A percentile compares a stretch with the other conserved stretches of the same genome.
Conservation (phyloP, 129 eudicot genomes). For the Apium graveolens region DNA sequence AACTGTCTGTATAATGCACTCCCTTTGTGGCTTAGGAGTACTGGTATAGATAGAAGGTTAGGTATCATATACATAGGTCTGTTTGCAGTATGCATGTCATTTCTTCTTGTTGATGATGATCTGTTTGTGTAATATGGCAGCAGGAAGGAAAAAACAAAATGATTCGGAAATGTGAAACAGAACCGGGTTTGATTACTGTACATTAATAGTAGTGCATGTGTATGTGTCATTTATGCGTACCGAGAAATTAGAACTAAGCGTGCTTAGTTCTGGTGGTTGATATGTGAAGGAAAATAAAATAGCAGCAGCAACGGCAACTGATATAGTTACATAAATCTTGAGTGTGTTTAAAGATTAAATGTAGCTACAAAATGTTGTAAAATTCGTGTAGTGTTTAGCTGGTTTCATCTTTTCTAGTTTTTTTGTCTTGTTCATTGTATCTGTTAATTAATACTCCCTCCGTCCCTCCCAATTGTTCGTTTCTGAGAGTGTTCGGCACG, state of each 20-base stretch:
- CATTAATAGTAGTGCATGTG: neutral
- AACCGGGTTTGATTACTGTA: neutral
- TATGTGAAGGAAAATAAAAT: neutral
- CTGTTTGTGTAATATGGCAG: slow-evolving; percentile 10
- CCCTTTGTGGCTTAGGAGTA: slow-evolving; percentile 28
- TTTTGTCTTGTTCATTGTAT: no score
- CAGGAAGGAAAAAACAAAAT: neutral
- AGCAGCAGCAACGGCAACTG: neutral
- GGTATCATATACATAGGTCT: slow-evolving; percentile 26
- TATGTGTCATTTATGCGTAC: neutral
- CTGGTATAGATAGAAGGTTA: slow-evolving; percentile 26
- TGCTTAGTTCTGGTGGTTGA: neutral
- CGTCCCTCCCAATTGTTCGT: no score
- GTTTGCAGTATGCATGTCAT: slow-evolving; percentile 19
- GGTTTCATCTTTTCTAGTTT: neutral
- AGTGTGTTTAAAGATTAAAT: neutral
- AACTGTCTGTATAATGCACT: slow-evolving; percentile 14
- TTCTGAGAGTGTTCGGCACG: no score
- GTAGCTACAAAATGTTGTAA: neutral
- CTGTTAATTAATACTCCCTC: no score
- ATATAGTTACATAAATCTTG: neutral
- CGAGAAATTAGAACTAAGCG: neutral
- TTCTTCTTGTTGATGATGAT: slow-evolving; percentile 11
- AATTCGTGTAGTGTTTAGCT: neutral
- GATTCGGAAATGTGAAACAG: neutral